Base-by-base conservation (phyloP, 805 yeast genomes). In the Candida railenensis region DNA sequence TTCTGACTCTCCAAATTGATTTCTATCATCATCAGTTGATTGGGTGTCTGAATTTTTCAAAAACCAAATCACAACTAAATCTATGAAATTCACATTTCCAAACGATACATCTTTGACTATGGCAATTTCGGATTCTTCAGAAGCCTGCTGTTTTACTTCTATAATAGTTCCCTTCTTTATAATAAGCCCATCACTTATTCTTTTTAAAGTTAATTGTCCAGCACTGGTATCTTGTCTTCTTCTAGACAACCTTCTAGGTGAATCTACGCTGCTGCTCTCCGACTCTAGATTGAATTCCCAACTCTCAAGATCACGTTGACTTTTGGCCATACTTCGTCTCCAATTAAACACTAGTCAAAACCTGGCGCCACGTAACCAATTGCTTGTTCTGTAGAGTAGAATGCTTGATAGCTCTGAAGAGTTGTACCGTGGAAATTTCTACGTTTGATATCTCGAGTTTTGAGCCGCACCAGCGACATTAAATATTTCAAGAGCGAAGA, bases 101-200 rank as follows among this genome's bases (percentile, higher is more conserved):
- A 76, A 69, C 16, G 64, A 53, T 12, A 82, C 78, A 37, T 80
- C 83, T 42, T 72, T 73, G 14, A 85, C 67, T 32, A 82, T 52
- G 4, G 74, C 83, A 2, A 80, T 65, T 38, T 67, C 74, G 1
- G 58, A 51, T 1, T 59, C 63, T 0, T 49, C 57, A 3, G 63
- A 64, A 45, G 21, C 39, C 19, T 67, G 68, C 30, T 58, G 56
- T 28, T 62, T 63, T 37, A 77, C 65, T 7, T 81, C 57, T 0
- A 84, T 55, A 34, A 77, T 65, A 50, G 80, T 83, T 2, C 90
- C 90, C 8, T 70, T 69, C 21, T 68, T 67, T 18, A 85, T 53
- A 40, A 69, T 75, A 33, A 81, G 49, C 2, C 71, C 77, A 59
- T 81, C 87, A 0, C 52, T 56, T 8, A 62, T 70, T 48, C 83